Conservation (phyloP, 2,329 filamentous ascomycete species). For the Diaporthe ilicicola region DNA sequence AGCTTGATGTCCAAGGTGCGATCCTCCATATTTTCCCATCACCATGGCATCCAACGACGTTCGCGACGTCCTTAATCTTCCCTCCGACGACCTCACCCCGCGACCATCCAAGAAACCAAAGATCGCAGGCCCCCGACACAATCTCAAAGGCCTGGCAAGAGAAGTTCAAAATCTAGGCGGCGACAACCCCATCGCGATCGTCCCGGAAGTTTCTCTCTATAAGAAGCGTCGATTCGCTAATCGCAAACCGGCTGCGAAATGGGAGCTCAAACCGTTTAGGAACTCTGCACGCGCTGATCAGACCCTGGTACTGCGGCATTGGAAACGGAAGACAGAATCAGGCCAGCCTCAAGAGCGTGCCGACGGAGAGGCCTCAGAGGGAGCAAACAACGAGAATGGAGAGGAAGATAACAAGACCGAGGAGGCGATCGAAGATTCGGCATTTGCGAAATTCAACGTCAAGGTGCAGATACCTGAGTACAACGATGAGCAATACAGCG, state of each 20-base stretch:
- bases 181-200: slow-evolving; percentile 73
- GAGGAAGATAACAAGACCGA: slow-evolving; percentile 39
- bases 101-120: slow-evolving; percentile 80
- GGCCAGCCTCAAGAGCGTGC: slow-evolving; percentile 41
- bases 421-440: slow-evolving; percentile 60
- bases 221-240: slow-evolving; percentile 66
- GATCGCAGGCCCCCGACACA: slow-evolving; percentile 65
- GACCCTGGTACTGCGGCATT: slow-evolving; percentile 77
- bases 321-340: slow-evolving; percentile 71
- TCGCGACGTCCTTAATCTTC: slow-evolving; percentile 87
- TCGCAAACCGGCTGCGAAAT: slow-evolving; percentile 65
- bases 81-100: slow-evolving; percentile 61
- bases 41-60: slow-evolving; percentile 81
- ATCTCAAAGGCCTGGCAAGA: slow-evolving; percentile 70
- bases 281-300: slow-evolving; percentile 80
- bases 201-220: slow-evolving; percentile 66
- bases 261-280: slow-evolving; percentile 75
- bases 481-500: slow-evolving; percentile 85
- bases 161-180: slow-evolving; percentile 73
- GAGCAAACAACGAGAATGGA: slow-evolving; percentile 42
- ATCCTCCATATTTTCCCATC: slow-evolving; percentile 31
- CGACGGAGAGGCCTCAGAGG: slow-evolving; percentile 46
- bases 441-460: slow-evolving; percentile 89
- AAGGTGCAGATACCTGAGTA: slow-evolving; percentile 81
- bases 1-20: slow-evolving; percentile 1